phyloP scores from a whole-genome alignment of 2,329 filamentous ascomycete species.

The Fusarium torulosum region DNA sequence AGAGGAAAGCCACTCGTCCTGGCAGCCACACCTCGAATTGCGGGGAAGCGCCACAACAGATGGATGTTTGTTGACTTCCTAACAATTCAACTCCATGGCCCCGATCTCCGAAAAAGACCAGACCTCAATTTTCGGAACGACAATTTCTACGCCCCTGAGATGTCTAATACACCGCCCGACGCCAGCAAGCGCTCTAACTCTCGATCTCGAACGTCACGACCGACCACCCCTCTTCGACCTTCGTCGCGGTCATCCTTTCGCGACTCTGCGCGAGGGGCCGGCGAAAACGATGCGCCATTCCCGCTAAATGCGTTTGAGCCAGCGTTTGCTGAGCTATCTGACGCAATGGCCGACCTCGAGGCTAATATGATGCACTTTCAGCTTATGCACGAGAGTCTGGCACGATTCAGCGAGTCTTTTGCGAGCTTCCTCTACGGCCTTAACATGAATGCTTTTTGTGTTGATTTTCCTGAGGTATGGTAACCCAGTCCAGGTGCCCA shows the following conservation, averaged over 20 bases:
- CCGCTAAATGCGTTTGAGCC: slow-evolving; percentile 88
- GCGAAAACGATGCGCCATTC: slow-evolving; percentile 66
- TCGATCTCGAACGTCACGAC: slow-evolving; percentile 76
- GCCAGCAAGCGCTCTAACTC: slow-evolving; percentile 65
- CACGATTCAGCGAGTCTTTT: slow-evolving; percentile 95
- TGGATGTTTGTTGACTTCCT: slow-evolving; percentile 38
- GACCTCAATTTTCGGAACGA: neutral
- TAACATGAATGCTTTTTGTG: slow-evolving; percentile 99
- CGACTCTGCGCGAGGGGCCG: slow-evolving; percentile 73
- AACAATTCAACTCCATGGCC: slow-evolving; percentile 15
- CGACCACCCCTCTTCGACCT: slow-evolving; percentile 91
- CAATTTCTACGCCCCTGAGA: slow-evolving; percentile 6
- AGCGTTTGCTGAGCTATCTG: slow-evolving; percentile 91
- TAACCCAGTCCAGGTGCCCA: neutral
- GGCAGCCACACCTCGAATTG: slow-evolving; percentile 29
- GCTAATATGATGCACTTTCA: slow-evolving; percentile 98
- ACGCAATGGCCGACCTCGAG: slow-evolving; percentile 95
- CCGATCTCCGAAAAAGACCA: neutral
- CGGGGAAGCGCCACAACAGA: slow-evolving; percentile 36
- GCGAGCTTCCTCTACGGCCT: slow-evolving; percentile 94
- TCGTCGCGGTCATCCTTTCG: slow-evolving; percentile 91
- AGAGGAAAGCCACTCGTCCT: slow-evolving; percentile 25
- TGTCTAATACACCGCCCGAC: slow-evolving; percentile 49
- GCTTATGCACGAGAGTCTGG: slow-evolving; percentile 93
- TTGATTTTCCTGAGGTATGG: slow-evolving; percentile 92